Conservation (phyloP, 352 stramenopile species). For the Globisporangium rhizosaccharum region DNA sequence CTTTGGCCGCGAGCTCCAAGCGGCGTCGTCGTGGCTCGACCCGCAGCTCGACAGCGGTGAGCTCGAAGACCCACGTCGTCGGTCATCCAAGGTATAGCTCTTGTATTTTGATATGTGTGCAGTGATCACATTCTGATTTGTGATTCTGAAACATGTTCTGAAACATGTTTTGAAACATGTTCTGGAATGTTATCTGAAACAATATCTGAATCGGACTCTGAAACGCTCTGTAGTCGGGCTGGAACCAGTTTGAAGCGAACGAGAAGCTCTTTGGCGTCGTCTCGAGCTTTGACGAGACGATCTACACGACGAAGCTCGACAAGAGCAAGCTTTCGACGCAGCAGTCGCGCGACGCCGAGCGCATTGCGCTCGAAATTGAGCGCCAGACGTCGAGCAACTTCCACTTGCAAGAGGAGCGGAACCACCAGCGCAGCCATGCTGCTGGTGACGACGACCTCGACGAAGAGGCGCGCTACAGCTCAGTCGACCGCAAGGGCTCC, state of each 20-base stretch:
- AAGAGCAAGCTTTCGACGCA: constrained; percentile 87
- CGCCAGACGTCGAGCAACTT: constrained; percentile 88
- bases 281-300: constrained; percentile 95
- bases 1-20: constrained; percentile 58
- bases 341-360: constrained; percentile 87
- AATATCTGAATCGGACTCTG: background rate
- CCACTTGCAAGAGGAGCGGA: constrained; percentile 93
- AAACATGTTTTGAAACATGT: background rate
- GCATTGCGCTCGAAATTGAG: constrained; percentile 95
- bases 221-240: constrained; percentile 32
- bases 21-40: constrained; percentile 76
- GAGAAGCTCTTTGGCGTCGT: constrained; percentile 95
- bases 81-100: constrained; percentile 31
- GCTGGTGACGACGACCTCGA: constrained; percentile 83
- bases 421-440: constrained; percentile 22
- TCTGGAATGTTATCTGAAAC: background rate
- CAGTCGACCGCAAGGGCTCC: constrained; percentile 66
- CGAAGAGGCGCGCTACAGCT: constrained; percentile 96
- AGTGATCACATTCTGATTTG: background rate
- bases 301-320: constrained; percentile 98
- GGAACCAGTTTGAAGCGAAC: constrained; percentile 98
- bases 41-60: constrained; percentile 70
- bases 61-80: constrained; percentile 50
- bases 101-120: background rate
- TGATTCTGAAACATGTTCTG: background rate